Percentiles rank a stretch among this genome's conserved stretches.
These are phyloP conservation scores for Fonsecaea multimorphosa DNA, from an alignment of 2,329 filamentous ascomycete species.

Conservation along the genomic window DNA sequence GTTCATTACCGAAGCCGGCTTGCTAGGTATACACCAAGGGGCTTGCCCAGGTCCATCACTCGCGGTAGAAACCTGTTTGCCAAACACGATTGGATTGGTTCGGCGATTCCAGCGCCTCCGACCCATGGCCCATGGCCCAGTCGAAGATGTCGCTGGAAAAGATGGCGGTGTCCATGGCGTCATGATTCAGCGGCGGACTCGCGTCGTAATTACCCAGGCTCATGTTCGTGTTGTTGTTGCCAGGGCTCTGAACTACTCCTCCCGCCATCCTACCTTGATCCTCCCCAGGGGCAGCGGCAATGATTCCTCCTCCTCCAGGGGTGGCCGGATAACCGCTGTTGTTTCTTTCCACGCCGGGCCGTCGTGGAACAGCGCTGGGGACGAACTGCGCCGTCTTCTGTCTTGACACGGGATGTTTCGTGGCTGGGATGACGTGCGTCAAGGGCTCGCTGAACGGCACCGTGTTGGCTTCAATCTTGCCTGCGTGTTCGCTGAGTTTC, in stretches of 20 bases:
- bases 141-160: constrained; percentile 13
- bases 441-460: constrained; percentile 9
- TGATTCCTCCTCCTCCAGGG: neutral
- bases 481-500: constrained; percentile 11
- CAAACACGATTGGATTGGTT: no score
- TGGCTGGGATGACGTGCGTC: constrained; percentile 10
- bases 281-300: neutral
- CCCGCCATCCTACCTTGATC: neutral
- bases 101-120: neutral
- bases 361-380: neutral
- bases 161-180: constrained; percentile 1
- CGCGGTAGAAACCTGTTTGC: no score
- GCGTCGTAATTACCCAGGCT: neutral
- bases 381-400: constrained; percentile 14
- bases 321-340: neutral
- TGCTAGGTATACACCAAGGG: no score
- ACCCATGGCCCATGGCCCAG: constrained; percentile 11
- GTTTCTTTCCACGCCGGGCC: neutral
- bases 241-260: neutral
- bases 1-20: no score
- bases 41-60: no score
- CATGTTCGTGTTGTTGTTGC: neutral
- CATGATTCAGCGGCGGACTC: neutral
- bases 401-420: constrained; percentile 7
- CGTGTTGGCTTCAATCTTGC: constrained; percentile 13